A percentile compares a stretch with the other conserved stretches of the same genome.
Evolutionary conservation across 75 land plant species (phyloP).

Genomic region (Azolla pinnata): DNA sequence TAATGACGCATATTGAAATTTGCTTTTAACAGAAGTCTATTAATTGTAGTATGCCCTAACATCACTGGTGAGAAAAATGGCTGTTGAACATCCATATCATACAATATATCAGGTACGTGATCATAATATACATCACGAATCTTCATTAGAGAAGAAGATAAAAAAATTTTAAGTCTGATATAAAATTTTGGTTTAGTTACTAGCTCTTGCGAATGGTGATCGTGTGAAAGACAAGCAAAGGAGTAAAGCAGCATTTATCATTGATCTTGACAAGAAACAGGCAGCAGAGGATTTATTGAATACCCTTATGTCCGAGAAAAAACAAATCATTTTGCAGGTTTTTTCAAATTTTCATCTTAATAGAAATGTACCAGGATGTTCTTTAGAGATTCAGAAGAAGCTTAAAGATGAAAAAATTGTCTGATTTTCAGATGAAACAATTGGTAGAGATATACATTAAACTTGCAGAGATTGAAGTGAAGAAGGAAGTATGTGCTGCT

Average conservation of each 20-base stretch:
- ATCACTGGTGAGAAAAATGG: constrained; percentile 81
- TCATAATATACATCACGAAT: not conserved
- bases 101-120: constrained; percentile 75
- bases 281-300: constrained; percentile 78
- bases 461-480: constrained; percentile 90
- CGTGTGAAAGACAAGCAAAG: constrained; percentile 95
- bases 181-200: constrained; percentile 31
- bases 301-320: constrained; percentile 51
- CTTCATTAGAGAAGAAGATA: too few relatives aligned
- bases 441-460: constrained; percentile 94
- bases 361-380: too few relatives aligned
- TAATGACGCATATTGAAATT: too few relatives aligned
- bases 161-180: too few relatives aligned
- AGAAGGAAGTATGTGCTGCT: constrained; percentile 86
- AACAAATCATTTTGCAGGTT: constrained; percentile 56
- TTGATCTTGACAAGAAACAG: constrained; percentile 86
- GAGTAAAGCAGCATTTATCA: constrained; percentile 72
- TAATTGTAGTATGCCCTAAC: constrained; percentile 72
- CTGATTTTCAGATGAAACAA: constrained; percentile 62
- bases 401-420: not conserved
- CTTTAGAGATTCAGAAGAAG: too few relatives aligned
- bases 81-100: constrained; percentile 95
- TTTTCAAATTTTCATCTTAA: not conserved
- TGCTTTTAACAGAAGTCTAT: too few relatives aligned
- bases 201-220: constrained; percentile 96